Evolutionary conservation across 2,329 filamentous ascomycete genomes (phyloP).

Genomic region (Beauveria sp.): DNA sequence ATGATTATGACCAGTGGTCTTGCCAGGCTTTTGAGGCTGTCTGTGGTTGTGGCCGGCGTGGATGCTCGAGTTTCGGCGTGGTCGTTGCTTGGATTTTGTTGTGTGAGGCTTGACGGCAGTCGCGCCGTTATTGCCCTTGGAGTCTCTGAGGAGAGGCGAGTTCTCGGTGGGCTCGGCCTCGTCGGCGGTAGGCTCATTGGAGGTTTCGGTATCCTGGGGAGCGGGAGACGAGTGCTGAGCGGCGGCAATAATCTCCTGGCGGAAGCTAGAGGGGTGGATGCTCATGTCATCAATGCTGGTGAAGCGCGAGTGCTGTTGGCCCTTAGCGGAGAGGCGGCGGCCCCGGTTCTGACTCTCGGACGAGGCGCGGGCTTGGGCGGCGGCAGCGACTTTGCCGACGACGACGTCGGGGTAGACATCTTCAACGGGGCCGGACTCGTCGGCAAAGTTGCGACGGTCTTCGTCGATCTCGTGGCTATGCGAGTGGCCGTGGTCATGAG

Average conservation of each 20-base stretch:
- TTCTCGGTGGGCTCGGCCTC: slow-evolving; percentile 37
- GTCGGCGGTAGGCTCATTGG: slow-evolving; percentile 38
- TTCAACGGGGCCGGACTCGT: slow-evolving; percentile 50
- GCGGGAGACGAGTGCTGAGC: slow-evolving; percentile 42
- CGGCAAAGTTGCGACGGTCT: slow-evolving; percentile 42
- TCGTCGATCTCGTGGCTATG: slow-evolving; percentile 40
- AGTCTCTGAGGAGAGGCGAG: slow-evolving; percentile 39
- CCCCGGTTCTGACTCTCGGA: slow-evolving; percentile 27
- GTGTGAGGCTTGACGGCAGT: slow-evolving; percentile 17
- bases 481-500: slow-evolving; percentile 22
- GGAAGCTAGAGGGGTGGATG: slow-evolving; percentile 82
- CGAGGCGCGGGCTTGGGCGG: slow-evolving; percentile 20
- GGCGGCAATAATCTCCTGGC: slow-evolving; percentile 88
- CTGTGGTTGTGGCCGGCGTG: slow-evolving; percentile 76
- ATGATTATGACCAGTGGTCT: slow-evolving; percentile 67
- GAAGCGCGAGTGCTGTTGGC: slow-evolving; percentile 46
- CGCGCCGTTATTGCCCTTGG: slow-evolving; percentile 23
- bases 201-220: slow-evolving; percentile 45
- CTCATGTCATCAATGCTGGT: slow-evolving; percentile 65
- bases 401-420: slow-evolving; percentile 58
- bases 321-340: slow-evolving; percentile 39
- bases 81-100: slow-evolving; percentile 21
- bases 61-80: slow-evolving; percentile 41
- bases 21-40: slow-evolving; percentile 55
- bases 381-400: slow-evolving; percentile 39